These are phyloP conservation scores for Yarrowia divulgata DNA, from an alignment of 805 yeast species.

Conservation along the genomic window DNA sequence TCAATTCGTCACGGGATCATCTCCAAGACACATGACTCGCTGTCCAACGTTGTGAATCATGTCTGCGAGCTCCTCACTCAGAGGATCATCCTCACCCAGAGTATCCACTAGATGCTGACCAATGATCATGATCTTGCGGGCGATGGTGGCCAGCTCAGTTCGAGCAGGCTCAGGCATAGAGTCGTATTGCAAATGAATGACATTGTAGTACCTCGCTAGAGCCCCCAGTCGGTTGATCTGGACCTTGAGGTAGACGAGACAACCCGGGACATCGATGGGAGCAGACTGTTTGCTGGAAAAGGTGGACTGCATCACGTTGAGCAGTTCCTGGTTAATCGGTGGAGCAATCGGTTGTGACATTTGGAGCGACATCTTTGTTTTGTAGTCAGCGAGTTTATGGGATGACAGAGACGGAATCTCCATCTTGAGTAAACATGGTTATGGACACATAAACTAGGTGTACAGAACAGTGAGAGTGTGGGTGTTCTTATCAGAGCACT, in stretches of 20 bases:
- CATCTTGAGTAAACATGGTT: background rate
- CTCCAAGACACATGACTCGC: background rate
- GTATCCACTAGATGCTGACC: background rate
- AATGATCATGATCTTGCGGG: conserved; percentile 1
- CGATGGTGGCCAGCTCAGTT: background rate
- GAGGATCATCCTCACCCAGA: background rate
- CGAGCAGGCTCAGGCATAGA: conserved; percentile 18
- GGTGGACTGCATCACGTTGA: background rate
- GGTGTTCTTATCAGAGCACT: too few relatives aligned
- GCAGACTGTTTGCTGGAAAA: background rate
- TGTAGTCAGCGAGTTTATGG: background rate
- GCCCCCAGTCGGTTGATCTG: conserved; percentile 11
- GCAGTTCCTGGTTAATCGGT: background rate
- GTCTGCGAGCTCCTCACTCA: background rate
- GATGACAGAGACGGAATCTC: background rate
- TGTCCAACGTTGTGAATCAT: conserved; percentile 2
- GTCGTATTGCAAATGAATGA: conserved; percentile 13
- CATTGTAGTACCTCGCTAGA: conserved; percentile 4
- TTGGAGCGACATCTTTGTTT: background rate
- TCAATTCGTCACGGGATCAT: background rate
- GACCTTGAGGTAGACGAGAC: conserved; percentile 6
- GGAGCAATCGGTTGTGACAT: background rate
- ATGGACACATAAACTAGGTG: background rate
- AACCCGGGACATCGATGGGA: background rate
- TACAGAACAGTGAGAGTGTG: too few relatives aligned